Conservation (phyloP, 2,329 filamentous ascomycete species). For the Hypomyces rosellus region DNA sequence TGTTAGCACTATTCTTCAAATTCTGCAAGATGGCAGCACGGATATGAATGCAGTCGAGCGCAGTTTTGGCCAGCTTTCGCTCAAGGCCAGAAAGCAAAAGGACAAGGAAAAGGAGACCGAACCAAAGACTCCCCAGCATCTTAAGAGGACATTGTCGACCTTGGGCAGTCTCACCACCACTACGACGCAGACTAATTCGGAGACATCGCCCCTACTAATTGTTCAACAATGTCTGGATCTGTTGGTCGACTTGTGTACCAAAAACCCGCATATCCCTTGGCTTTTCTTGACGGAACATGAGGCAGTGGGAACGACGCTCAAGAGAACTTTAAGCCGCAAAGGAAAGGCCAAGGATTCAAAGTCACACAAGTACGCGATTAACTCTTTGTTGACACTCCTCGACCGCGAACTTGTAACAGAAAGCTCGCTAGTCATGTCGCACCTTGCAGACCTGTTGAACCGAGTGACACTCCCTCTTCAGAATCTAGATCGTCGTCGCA, state of each 20-base stretch:
- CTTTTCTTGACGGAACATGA: constrained; percentile 97
- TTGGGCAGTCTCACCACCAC: constrained; percentile 37
- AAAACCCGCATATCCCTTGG: constrained; percentile 79
- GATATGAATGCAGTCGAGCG: constrained; percentile 92
- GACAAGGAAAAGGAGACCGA: constrained; percentile 54
- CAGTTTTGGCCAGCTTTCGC: constrained; percentile 87
- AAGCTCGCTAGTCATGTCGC: constrained; percentile 94
- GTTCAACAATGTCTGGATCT: constrained; percentile 91
- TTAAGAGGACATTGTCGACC: constrained; percentile 69
- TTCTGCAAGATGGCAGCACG: constrained; percentile 89
- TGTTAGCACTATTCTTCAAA: constrained; percentile 83
- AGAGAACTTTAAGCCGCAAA: constrained; percentile 71
- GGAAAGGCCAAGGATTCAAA: constrained; percentile 83
- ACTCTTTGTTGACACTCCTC: constrained; percentile 78
- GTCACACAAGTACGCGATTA: constrained; percentile 82
- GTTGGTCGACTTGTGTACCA: constrained; percentile 74
- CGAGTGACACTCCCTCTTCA: constrained; percentile 83
- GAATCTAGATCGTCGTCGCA: constrained; percentile 74
- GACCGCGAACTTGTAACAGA: constrained; percentile 96
- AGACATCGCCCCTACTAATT: constrained; percentile 89
- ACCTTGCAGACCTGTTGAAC: constrained; percentile 78
- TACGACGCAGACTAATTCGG: constrained; percentile 57
- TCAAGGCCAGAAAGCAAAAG: constrained; percentile 77
- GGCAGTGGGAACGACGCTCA: constrained; percentile 63
- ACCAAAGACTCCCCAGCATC: constrained; percentile 70